Percentiles rank a stretch among this genome's conserved stretches.
Evolutionary conservation across 805 yeast genomes (phyloP).

Genomic region (Phaffomyces antillensis): DNA sequence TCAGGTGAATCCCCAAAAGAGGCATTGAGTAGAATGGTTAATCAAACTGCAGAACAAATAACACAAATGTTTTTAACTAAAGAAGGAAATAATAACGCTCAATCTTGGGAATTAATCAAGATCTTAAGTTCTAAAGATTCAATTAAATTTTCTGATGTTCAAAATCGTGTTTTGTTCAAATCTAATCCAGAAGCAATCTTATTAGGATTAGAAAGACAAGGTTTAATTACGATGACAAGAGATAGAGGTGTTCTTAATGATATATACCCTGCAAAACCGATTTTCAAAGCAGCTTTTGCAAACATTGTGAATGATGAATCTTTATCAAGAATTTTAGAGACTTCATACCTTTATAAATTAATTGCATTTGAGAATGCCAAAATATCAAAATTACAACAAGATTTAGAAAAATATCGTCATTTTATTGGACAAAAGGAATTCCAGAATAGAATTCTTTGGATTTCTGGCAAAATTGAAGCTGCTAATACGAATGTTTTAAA

Average conservation of each 20-base stretch:
- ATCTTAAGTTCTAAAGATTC: constrained; percentile 43
- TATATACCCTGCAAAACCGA: constrained; percentile 76
- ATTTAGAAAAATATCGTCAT: constrained; percentile 50
- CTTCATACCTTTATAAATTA: constrained; percentile 46
- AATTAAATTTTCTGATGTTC: constrained; percentile 44
- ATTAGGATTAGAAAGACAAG: constrained; percentile 69
- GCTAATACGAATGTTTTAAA: constrained; percentile 45
- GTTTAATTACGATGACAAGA: constrained; percentile 62
- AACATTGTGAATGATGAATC: constrained; percentile 52
- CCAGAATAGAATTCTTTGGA: constrained; percentile 54
- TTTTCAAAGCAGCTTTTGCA: constrained; percentile 72
- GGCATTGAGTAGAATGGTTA: constrained; percentile 74
- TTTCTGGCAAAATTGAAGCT: constrained; percentile 58
- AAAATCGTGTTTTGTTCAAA: constrained; percentile 53
- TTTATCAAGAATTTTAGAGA: constrained; percentile 55
- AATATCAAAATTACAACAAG: constrained; percentile 63
- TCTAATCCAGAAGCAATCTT: constrained; percentile 49
- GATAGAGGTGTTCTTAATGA: constrained; percentile 67
- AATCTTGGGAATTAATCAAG: constrained; percentile 82
- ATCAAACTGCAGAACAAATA: constrained; percentile 81
- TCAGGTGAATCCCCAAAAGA: constrained; percentile 79
- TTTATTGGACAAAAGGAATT: constrained; percentile 47
- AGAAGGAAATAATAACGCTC: constrained; percentile 61
- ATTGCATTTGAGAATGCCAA: constrained; percentile 54
- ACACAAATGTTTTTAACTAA: constrained; percentile 65